A percentile compares a stretch with the other conserved stretches of the same genome.
Evolutionary conservation across 768 basidiomycete species (phyloP).

Genomic region (Lentinula guzmanii): DNA sequence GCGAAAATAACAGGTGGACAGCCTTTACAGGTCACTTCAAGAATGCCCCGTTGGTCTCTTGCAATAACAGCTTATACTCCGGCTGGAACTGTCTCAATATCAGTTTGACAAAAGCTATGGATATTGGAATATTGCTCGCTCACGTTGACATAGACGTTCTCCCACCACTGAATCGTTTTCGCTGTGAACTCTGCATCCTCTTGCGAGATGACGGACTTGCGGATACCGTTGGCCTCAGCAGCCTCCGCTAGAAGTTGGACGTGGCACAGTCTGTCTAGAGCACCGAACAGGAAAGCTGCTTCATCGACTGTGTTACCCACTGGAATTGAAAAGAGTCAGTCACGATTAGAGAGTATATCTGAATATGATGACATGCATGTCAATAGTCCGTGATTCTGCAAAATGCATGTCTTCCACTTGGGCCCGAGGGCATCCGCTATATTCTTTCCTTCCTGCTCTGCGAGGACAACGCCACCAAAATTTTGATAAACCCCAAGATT

Average conservation of each 20-base stretch:
- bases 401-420: conserved; percentile 32
- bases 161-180: conserved; percentile 12
- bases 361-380: neutral
- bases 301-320: conserved; percentile 37
- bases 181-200: conserved; percentile 20
- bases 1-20: too few species aligned
- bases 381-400: conserved; percentile 39
- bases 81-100: conserved; percentile 18
- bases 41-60: conserved; percentile 22
- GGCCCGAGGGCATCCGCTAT: conserved; percentile 37
- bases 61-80: conserved; percentile 18
- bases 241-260: conserved; percentile 39
- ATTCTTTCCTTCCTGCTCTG: conserved; percentile 34
- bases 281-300: conserved; percentile 34
- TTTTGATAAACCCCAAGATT: conserved; percentile 37
- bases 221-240: conserved; percentile 23
- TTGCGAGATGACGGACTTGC: conserved; percentile 15
- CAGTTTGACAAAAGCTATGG: neutral
- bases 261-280: conserved; percentile 40
- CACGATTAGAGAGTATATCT: neutral
- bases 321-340: conserved; percentile 3
- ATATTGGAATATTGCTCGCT: neutral
- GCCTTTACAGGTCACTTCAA: conserved; percentile 10
- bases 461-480: conserved; percentile 44
- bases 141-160: conserved; percentile 9